Base-by-base conservation (phyloP, 768 basidiomycete species). In the Auricularia sp. region DNA sequence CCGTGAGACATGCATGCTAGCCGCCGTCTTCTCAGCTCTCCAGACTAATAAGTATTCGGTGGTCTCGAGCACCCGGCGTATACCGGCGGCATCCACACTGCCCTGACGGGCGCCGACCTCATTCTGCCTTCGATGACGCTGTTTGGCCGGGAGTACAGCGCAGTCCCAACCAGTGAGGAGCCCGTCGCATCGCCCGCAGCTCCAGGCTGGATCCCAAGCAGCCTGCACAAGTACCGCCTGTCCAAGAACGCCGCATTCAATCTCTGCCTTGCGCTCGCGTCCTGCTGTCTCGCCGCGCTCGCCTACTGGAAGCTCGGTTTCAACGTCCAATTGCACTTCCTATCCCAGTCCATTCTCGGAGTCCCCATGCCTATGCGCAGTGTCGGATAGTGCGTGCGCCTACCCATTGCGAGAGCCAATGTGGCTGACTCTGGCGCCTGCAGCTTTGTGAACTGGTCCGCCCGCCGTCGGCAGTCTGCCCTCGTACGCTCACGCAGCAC, bases 381-480 rank as follows among this genome's bases (percentile, higher is more conserved):
- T 29, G 64, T 64, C 33, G 64, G 35, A 60, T 64, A 64, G 64
- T 64, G 44, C 21, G 64, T 64, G 23, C 29, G 43, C 51, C 23
- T 6, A 36, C 43, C 3, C n/a, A 33, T 43, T 4, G 34, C 34
- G 35, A 16, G 16, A 3, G 35, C 18, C 12, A 4, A 58, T 23
- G 33, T 64, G 35, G 47, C 54, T 64, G 56, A 59, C 56, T 29
- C 56, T 29, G 14, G 7, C 23, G 23, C 18, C 39, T 39, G 43
- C 43, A 66, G 62, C 62, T 66, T 66, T 35, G 67, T 66, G 16
- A 63, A 65, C 65, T 64, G 67, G 58, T 36, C 23, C 53, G 34
- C 29, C 56, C 34, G 61, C 34, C 3, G 61, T n/a, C 8, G 11
- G 39, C 61, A 14, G 12, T 18, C 34, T 7, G 8, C 54, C 14